Conservation (phyloP, 2,329 filamentous ascomycete genomes). For the Rosellinia necatrix region DNA sequence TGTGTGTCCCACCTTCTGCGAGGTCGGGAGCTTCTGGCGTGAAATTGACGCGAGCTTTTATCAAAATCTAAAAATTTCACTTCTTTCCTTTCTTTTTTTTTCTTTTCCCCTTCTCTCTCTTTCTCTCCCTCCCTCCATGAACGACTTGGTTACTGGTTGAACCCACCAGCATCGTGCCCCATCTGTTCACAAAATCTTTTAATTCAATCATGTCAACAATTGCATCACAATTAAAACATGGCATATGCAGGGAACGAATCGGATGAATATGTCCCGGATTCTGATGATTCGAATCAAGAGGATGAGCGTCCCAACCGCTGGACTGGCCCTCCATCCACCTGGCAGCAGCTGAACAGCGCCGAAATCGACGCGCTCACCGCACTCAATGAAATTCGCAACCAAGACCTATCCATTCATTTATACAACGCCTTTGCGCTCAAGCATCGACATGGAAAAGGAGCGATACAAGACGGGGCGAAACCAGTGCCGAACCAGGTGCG, state of each 20-base stretch:
- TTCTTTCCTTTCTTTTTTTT: too few species aligned
- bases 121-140: too few species aligned
- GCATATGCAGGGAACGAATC: conserved; percentile 27
- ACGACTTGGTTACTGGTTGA: too few species aligned
- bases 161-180: too few species aligned
- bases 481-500: conserved; percentile 40
- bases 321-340: conserved; percentile 68
- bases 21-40: background rate
- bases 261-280: conserved; percentile 43
- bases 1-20: background rate
- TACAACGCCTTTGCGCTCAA: conserved; percentile 79
- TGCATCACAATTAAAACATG: conserved; percentile 23
- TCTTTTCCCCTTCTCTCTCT: too few species aligned
- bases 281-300: conserved; percentile 45
- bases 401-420: conserved; percentile 75
- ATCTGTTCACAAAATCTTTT: too few species aligned
- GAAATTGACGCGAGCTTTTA: background rate
- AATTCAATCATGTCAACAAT: background rate
- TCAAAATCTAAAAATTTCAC: too few species aligned
- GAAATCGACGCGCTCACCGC: conserved; percentile 68
- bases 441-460: conserved; percentile 41
- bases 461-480: conserved; percentile 12
- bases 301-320: conserved; percentile 71
- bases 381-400: conserved; percentile 65
- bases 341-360: conserved; percentile 64